Evolutionary conservation across 2,329 filamentous ascomycete species (phyloP).

Genomic region (Dactylellina parvicollis): DNA sequence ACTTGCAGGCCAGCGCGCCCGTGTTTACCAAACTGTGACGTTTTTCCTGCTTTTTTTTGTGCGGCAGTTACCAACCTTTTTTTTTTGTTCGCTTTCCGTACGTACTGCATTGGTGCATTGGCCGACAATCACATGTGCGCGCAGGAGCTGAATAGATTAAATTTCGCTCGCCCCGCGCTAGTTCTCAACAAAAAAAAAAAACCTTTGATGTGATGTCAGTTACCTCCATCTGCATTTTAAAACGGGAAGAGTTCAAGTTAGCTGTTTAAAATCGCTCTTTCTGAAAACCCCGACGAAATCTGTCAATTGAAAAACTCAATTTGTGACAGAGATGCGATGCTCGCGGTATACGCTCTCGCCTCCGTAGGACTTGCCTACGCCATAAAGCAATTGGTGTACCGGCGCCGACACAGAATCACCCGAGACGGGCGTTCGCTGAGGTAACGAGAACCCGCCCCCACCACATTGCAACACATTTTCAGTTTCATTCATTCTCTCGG

Average conservation of each 20-base stretch:
- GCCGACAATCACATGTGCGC: neutral
- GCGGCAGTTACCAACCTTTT: neutral
- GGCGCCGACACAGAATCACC: slow-evolving; percentile 26
- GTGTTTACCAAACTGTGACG: slow-evolving; percentile 9
- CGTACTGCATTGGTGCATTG: too few relatives aligned
- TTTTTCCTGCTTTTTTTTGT: neutral
- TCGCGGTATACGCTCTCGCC: slow-evolving; percentile 34
- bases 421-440: slow-evolving; percentile 29
- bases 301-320: neutral
- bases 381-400: slow-evolving; percentile 44
- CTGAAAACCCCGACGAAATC: neutral
- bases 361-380: slow-evolving; percentile 32
- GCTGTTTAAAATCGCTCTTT: too few relatives aligned
- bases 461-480: slow-evolving; percentile 2
- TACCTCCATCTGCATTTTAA: too few relatives aligned
- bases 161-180: slow-evolving; percentile 10
- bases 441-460: slow-evolving; percentile 16
- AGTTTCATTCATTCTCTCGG: neutral
- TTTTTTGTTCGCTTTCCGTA: too few relatives aligned
- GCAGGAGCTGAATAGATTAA: slow-evolving; percentile 22
- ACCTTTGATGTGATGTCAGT: neutral
- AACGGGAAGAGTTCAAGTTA: too few relatives aligned
- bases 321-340: slow-evolving; percentile 38
- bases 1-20: neutral
- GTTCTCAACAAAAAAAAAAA: slow-evolving; percentile 42